Conservation (phyloP, 2,329 filamentous ascomycete species). For the Podosphaera xanthii region DNA sequence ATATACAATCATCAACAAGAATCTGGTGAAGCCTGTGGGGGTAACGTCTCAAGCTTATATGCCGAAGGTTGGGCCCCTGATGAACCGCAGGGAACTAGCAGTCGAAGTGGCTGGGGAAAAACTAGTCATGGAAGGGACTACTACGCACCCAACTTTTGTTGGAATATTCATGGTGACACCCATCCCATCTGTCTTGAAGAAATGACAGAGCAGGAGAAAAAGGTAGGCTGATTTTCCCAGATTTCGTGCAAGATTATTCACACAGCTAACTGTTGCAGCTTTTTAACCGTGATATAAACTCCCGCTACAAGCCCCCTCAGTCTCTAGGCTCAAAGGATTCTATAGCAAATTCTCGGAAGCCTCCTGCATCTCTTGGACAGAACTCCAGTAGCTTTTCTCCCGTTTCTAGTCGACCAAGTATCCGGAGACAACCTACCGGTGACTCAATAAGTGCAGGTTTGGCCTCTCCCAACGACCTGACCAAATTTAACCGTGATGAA, state of each 20-base stretch:
- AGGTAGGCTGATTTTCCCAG: slow-evolving; percentile 20
- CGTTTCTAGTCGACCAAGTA: slow-evolving; percentile 45
- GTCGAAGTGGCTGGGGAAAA: slow-evolving; percentile 51
- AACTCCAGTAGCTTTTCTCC: slow-evolving; percentile 47
- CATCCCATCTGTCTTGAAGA: slow-evolving; percentile 51
- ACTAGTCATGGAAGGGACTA: slow-evolving; percentile 50
- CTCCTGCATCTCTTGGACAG: slow-evolving; percentile 48
- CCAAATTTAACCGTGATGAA: slow-evolving; percentile 41
- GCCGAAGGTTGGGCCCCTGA: slow-evolving; percentile 61
- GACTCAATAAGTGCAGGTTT: slow-evolving; percentile 38
- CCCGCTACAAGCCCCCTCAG: slow-evolving; percentile 62
- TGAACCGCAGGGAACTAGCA: slow-evolving; percentile 37
- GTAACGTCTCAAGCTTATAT: slow-evolving; percentile 42
- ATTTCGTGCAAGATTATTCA: not conserved
- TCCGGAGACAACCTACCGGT: slow-evolving; percentile 59
- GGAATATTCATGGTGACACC: slow-evolving; percentile 51
- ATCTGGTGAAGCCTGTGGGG: slow-evolving; percentile 24
- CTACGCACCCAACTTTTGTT: slow-evolving; percentile 76
- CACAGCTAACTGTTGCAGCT: slow-evolving; percentile 27
- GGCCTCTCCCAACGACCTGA: slow-evolving; percentile 36
- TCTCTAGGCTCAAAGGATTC: slow-evolving; percentile 34
- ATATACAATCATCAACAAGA: slow-evolving; percentile 40
- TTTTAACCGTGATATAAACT: slow-evolving; percentile 77
- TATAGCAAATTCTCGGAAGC: slow-evolving; percentile 48
- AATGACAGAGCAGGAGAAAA: slow-evolving; percentile 39